Base-by-base conservation (phyloP, 306 rosid genomes). In the Rubus parviflorus region DNA sequence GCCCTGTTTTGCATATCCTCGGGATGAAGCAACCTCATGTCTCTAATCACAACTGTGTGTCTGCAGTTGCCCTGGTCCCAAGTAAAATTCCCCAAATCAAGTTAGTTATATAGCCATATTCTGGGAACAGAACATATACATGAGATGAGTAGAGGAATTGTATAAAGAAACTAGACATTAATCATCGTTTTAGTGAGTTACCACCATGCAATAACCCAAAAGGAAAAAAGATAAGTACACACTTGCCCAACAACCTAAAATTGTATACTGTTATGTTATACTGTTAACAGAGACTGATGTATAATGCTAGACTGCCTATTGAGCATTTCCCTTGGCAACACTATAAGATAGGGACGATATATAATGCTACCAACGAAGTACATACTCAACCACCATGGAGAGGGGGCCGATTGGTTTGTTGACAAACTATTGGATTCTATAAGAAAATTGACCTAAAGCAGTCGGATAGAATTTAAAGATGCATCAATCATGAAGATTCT, bases 11-110 rank as follows among this genome's bases (percentile, higher is more conserved):
- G 88, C 70, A 88, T 84, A 69, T 94, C 97, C 66, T 89, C 89
- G 0, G 88, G 90, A 88, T 94, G 97, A 82, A 90, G 77, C 82
- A 88, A 81, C 82, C 98, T 89, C 97, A 94, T 90, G 79, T 94
- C 98, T 83, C 95, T 82, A 54, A 94, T 83, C 70, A 92, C 92
- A 47, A 94, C 38, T 47, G 91, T 87, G 58, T 94, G 98, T 25
- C 81, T 89, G 89, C 98, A 92, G 46, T 88, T 81, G 25, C 97
- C 97, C 98, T 94, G 86, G 73, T 66, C 38, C 72, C 69, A 73
- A 62, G 68, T 41, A 61, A 15, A 70, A 68, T 49, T n/a, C n/a
- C n/a, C n/a, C n/a, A n/a, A n/a, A n/a, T n/a, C n/a, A n/a, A n/a
- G n/a, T n/a, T n/a, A n/a, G 49, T 12, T 2, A 67, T 46, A 19